Base-by-base conservation (phyloP, 768 basidiomycete genomes). In the Lanmaoa pseudosensibilis region DNA sequence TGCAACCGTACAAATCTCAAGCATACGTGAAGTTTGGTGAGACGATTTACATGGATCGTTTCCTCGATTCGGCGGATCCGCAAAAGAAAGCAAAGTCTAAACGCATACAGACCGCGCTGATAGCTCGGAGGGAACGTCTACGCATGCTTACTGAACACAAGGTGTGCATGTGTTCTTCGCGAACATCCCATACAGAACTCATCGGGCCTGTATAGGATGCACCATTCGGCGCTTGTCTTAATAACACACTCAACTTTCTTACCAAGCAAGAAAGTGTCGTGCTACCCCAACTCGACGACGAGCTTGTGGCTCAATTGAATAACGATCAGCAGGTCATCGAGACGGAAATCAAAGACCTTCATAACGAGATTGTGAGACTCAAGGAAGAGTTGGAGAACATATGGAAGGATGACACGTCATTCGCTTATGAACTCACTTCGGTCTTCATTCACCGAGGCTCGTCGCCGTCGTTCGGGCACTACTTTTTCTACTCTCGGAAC, bases 371-470 rank as follows among this genome's bases (percentile, higher is more conserved):
- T 7, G 72, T 73, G 21, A 64, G 65, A 37, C 78, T 93, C 50
- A 92, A 92, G 70, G 74, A 77, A 34, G 81, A 87, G 54, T 71
- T 96, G 34, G 92, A 95, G 63, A 71, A 70, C 1, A 65, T 94
- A 1, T 98, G 95, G 95, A 74, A 74, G 44, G 82, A 86, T 60
- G 84, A 84, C 43, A 79, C 69, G 16, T 73, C 79, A 32, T 84
- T 83, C 9, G 86, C 87, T 32, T 98, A 97, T 69, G 92, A 97
- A 67, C 80, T 98, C 43, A 93, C 92, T 0, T 91, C 92, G 11
- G 96, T 98, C 19, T 98, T 93, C 77, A 89, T 98, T 57, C 95
- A 98, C 71, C 87, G 95, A 30, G 95, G 94, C 46, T 82, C 87
- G 52, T 89, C 86, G 18, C 86, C 92, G 2, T 89, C 88, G 8